These are phyloP conservation scores for Friedmanniomyces endolithicus DNA, from an alignment of 495 filamentous ascomycete genomes.

Conservation along the genomic window DNA sequence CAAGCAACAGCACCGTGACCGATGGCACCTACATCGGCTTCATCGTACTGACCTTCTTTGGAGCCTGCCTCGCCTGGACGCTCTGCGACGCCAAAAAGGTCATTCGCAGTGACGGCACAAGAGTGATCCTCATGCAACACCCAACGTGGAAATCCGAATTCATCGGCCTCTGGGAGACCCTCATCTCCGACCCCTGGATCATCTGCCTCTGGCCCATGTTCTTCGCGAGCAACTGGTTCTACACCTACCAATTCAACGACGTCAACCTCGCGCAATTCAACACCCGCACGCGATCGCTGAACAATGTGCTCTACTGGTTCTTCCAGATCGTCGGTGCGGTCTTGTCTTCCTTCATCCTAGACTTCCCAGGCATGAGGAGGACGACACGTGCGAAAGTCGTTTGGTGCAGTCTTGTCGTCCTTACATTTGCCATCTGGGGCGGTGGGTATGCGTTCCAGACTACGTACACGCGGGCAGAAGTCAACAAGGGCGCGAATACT, in stretches of 20 bases:
- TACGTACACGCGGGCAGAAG: slow-evolving; percentile 42
- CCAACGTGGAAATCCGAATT: slow-evolving; percentile 62
- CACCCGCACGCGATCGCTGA: slow-evolving; percentile 69
- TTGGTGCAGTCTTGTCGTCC: slow-evolving; percentile 50
- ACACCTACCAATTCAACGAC: slow-evolving; percentile 43
- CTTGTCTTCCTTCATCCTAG: slow-evolving; percentile 64
- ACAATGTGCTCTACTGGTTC: slow-evolving; percentile 74
- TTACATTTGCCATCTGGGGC: slow-evolving; percentile 79
- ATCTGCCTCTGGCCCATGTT: slow-evolving; percentile 57
- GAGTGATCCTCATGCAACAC: slow-evolving; percentile 75
- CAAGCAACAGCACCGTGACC: slow-evolving; percentile 45
- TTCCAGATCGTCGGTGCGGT: slow-evolving; percentile 79
- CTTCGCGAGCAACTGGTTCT: slow-evolving; percentile 35
- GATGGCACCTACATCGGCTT: slow-evolving; percentile 88
- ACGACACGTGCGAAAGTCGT: slow-evolving; percentile 62
- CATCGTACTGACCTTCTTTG: slow-evolving; percentile 70
- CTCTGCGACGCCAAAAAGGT: slow-evolving; percentile 69
- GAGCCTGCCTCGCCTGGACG: slow-evolving; percentile 57
- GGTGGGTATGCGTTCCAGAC: slow-evolving; percentile 73
- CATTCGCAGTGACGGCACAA: slow-evolving; percentile 69
- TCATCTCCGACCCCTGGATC: slow-evolving; percentile 63
- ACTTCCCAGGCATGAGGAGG: slow-evolving; percentile 50
- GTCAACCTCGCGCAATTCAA: slow-evolving; percentile 64
- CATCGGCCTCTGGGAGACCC: slow-evolving; percentile 61
- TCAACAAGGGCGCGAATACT: slow-evolving; percentile 17